Conservation (phyloP, 2,329 filamentous ascomycete species). For the Cladorrhinum sp. region DNA sequence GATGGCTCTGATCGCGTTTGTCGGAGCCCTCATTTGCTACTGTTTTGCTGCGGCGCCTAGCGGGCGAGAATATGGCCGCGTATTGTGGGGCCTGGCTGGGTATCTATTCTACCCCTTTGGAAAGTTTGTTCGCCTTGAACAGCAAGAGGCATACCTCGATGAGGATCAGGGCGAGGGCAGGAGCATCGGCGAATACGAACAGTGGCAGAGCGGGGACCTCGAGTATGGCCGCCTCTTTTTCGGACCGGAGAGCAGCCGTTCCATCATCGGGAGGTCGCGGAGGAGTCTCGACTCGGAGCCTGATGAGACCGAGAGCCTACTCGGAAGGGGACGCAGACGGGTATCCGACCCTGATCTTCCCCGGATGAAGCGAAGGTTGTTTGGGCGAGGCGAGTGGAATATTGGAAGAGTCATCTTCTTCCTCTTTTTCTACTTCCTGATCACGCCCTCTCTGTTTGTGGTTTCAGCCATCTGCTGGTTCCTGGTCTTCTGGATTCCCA, state of each 20-base stretch:
- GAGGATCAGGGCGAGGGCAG: constrained; percentile 94
- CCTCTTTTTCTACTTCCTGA: constrained; percentile 88
- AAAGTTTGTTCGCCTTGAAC: constrained; percentile 88
- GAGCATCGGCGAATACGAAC: constrained; percentile 97
- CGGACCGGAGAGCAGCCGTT: constrained; percentile 73
- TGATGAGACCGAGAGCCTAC: constrained; percentile 84
- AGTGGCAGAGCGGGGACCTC: constrained; percentile 96
- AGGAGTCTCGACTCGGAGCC: constrained; percentile 82
- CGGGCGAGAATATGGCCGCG: constrained; percentile 78
- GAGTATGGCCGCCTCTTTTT: constrained; percentile 97
- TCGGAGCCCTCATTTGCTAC: constrained; percentile 76
- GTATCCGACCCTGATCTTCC: constrained; percentile 36
- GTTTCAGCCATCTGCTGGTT: constrained; percentile 93
- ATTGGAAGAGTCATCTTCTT: constrained; percentile 94
- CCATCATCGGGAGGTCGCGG: constrained; percentile 80
- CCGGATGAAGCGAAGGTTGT: constrained; percentile 75
- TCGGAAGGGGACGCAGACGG: constrained; percentile 59
- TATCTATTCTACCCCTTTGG: constrained; percentile 97
- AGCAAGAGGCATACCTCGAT: constrained; percentile 89
- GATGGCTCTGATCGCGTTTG: constrained; percentile 73
- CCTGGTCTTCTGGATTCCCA: constrained; percentile 94
- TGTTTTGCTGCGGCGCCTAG: constrained; percentile 75
- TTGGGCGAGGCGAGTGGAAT: constrained; percentile 95
- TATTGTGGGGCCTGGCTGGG: constrained; percentile 77
- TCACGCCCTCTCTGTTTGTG: constrained; percentile 80